Conservation (phyloP, 1,139 yeast species). For the Magnusiomyces sp. region DNA sequence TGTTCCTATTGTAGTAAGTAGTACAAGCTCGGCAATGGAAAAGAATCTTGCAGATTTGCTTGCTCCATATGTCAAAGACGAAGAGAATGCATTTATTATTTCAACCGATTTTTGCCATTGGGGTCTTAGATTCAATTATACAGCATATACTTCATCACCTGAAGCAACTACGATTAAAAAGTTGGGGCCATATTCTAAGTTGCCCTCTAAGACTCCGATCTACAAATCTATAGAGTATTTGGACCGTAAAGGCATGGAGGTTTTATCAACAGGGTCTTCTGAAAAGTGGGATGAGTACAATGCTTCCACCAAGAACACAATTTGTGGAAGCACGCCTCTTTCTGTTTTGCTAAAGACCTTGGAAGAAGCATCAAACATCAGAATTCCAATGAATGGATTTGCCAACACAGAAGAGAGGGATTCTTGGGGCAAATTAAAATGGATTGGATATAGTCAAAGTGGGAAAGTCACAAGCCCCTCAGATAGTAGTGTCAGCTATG, state of each 20-base stretch:
- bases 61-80: constrained; percentile 47
- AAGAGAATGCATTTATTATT: constrained; percentile 60
- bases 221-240: constrained; percentile 62
- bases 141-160: constrained; percentile 39
- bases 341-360: constrained; percentile 50
- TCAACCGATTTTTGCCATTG: constrained; percentile 96
- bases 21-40: constrained; percentile 42
- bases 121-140: constrained; percentile 76
- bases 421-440: constrained; percentile 38
- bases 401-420: constrained; percentile 13
- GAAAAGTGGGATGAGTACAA: constrained; percentile 62
- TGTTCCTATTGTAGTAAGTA: constrained; percentile 76
- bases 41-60: constrained; percentile 42
- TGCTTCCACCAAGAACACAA: constrained; percentile 67
- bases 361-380: constrained; percentile 28
- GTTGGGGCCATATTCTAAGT: constrained; percentile 17
- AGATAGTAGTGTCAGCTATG: constrained; percentile 87
- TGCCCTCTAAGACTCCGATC: constrained; percentile 38
- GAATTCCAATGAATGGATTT: constrained; percentile 15
- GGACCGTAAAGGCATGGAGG: constrained; percentile 61
- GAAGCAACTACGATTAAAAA: constrained; percentile 15
- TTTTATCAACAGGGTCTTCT: constrained; percentile 49
- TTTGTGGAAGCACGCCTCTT: constrained; percentile 88
- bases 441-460: constrained; percentile 85
- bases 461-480: constrained; percentile 39